Evolutionary conservation across 495 filamentous ascomycete species (phyloP).

Genomic region (Podospora anserina): DNA sequence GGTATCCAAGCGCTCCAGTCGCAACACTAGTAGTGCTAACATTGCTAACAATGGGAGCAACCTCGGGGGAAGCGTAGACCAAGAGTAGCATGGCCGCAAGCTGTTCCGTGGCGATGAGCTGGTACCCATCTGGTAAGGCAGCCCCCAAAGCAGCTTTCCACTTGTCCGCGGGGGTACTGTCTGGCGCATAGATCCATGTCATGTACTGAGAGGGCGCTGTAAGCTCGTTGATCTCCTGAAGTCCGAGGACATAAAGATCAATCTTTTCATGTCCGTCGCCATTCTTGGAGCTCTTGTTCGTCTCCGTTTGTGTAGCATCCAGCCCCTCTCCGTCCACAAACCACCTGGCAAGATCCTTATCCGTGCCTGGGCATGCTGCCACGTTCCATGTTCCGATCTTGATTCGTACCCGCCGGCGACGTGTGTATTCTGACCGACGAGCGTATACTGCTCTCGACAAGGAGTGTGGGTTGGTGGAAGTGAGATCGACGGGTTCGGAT

Average conservation of each 20-base stretch:
- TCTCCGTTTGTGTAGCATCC: constrained; percentile 56
- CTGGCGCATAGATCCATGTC: constrained; percentile 60
- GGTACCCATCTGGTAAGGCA: constrained; percentile 73
- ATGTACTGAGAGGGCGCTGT: constrained; percentile 58
- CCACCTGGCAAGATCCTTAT: constrained; percentile 82
- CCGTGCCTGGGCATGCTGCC: constrained; percentile 73
- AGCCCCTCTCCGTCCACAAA: constrained; percentile 74
- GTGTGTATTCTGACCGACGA: constrained; percentile 73
- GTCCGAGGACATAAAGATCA: constrained; percentile 82
- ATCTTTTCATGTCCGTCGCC: constrained; percentile 55
- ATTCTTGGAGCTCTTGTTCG: constrained; percentile 34
- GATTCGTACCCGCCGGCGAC: constrained; percentile 64
- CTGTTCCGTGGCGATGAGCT: constrained; percentile 73
- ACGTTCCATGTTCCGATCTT: constrained; percentile 97
- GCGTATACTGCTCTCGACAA: constrained; percentile 59
- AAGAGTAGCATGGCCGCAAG: constrained; percentile 82
- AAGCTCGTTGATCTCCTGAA: constrained; percentile 91
- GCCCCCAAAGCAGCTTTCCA: constrained; percentile 74
- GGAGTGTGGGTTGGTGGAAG: constrained; percentile 39
- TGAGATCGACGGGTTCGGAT: constrained; percentile 36
- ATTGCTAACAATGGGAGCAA: constrained; percentile 67
- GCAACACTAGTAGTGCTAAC: constrained; percentile 76
- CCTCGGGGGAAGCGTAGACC: constrained; percentile 74
- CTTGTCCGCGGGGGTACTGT: constrained; percentile 63
- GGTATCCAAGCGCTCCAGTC: constrained; percentile 84